Base-by-base conservation (phyloP, 1,139 yeast species). In the Sugiyamaella pinicola region DNA sequence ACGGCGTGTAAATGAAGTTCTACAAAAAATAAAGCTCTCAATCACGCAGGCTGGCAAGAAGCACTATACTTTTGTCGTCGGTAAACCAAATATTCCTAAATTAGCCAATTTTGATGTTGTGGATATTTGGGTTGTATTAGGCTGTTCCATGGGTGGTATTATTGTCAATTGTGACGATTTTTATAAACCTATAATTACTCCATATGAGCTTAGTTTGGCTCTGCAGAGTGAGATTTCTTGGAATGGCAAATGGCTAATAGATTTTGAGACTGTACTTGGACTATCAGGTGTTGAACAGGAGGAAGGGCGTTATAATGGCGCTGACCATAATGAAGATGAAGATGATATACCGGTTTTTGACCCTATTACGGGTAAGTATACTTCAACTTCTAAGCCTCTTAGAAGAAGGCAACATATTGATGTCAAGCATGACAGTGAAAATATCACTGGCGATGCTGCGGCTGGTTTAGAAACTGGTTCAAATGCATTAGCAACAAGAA, bases 61-160 rank as follows among this genome's bases (percentile, higher is more conserved):
- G 66, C 93, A 87, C 61, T 93, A 93, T 66, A 79, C 89, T 63
- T 90, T 93, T 72, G 98, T 91, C 5, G 98, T 93, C 6, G 99
- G 99, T 13, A 95, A 95, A 67, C 98, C 98, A n/a, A 93, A 93
- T 65, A 97, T 93, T 4, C 96, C 99, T 38, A 93, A 93, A 64
- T 75, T 93, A 52, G 99, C 99, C 10, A 93, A 93, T 69, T 93
- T 95, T 66, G 98, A 91, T 59, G 84, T 83, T 18, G 81, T 93
- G 15, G 99, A 93, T 62, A 78, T 87, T 24, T 93, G 99, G 98
- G 91, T 95, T 64, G 81, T 93, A 15, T 71, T 93, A 19, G 99
- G 99, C 0, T 95, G 99, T 69, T 91, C 95, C 13, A 90, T 90
- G 62, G 93, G 95, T 54, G 98, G 99, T 4, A 85, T 93, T 17